phyloP scores from a whole-genome alignment of 1,139 yeast genomes.

The Cylindricascospora bacillispora region DNA sequence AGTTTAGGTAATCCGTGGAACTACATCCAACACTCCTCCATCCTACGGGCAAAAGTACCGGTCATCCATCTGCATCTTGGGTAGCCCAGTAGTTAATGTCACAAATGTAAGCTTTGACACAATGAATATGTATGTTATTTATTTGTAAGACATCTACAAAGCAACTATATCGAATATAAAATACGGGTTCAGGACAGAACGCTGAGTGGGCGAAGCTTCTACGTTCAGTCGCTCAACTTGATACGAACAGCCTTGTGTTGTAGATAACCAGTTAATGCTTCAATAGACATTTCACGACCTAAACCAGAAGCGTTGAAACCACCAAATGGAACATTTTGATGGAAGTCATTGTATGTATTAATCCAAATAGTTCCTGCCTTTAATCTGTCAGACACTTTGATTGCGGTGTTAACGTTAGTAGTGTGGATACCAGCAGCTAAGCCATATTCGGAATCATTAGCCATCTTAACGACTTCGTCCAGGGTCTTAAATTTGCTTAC shows the following conservation, averaged over 20 bases:
- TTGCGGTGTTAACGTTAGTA: constrained; percentile 32
- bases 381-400: constrained; percentile 38
- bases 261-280: constrained; percentile 47
- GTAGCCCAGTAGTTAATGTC: no score
- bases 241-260: constrained; percentile 50
- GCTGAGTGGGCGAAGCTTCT: no score
- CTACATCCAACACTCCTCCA: no score
- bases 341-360: constrained; percentile 49
- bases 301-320: constrained; percentile 54
- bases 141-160: no score
- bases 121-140: no score
- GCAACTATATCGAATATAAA: no score
- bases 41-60: no score
- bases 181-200: no score
- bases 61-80: no score
- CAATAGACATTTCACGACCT: constrained; percentile 58
- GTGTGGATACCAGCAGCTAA: constrained; percentile 56
- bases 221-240: no score
- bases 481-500: constrained; percentile 40
- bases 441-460: constrained; percentile 47
- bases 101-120: no score
- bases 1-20: no score
- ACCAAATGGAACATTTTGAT: constrained; percentile 37
- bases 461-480: constrained; percentile 41
- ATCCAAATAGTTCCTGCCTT: constrained; percentile 48